phyloP scores from a whole-genome alignment of 2,329 filamentous ascomycete genomes.

The Aspergillus niger region DNA sequence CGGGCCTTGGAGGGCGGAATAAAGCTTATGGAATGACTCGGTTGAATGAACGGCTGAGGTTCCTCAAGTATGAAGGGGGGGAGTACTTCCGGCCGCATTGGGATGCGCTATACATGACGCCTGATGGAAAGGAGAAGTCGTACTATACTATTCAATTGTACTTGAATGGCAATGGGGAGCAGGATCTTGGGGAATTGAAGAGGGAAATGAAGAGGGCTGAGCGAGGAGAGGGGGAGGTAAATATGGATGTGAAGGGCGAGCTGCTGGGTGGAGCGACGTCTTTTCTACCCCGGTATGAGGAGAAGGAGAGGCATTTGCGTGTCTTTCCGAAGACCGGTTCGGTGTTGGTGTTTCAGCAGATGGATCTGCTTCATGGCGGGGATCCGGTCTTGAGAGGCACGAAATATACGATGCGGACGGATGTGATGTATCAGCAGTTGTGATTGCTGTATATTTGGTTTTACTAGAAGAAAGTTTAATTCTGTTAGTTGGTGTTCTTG shows the following conservation, averaged over 20 bases:
- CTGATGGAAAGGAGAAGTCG: constrained; percentile 53
- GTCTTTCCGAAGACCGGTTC: constrained; percentile 55
- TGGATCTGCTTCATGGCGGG: constrained; percentile 54
- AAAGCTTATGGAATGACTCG: constrained; percentile 44
- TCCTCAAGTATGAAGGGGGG: constrained; percentile 70
- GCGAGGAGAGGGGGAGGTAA: constrained; percentile 17
- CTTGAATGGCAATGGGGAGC: constrained; percentile 49
- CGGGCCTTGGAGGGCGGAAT: constrained; percentile 46
- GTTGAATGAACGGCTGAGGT: constrained; percentile 73
- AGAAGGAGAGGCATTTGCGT: constrained; percentile 37
- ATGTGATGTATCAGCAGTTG: constrained; percentile 52
- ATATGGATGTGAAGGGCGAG: constrained; percentile 31
- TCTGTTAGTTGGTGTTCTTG: neutral
- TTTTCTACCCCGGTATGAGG: constrained; percentile 44
- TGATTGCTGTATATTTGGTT: neutral
- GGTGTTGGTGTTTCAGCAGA: constrained; percentile 60
- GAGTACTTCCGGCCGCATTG: constrained; percentile 75
- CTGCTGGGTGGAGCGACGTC: constrained; percentile 59
- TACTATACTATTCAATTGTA: constrained; percentile 61
- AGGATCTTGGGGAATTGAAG: constrained; percentile 33
- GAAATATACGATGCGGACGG: constrained; percentile 60
- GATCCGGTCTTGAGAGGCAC: constrained; percentile 56
- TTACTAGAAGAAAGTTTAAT: neutral
- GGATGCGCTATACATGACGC: constrained; percentile 65
- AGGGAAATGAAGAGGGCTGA: constrained; percentile 23